A percentile compares a stretch with the other conserved stretches of the same genome.
phyloP scores from a whole-genome alignment of 225 moss, liverwort and hornwort species.

The Rhytidiadelphus loreus region DNA sequence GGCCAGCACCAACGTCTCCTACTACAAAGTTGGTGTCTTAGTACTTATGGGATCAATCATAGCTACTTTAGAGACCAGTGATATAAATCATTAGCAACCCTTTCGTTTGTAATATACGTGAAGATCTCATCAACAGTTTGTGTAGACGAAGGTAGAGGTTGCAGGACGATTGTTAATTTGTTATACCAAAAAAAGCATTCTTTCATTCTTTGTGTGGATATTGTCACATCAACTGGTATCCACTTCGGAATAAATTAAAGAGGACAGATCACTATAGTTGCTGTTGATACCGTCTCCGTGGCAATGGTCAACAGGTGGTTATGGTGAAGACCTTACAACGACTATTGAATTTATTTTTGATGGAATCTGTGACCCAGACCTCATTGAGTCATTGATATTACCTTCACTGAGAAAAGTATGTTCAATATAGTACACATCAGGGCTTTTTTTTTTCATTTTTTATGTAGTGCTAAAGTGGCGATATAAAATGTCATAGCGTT shows the following conservation, averaged over 20 bases:
- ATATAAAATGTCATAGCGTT: too few relatives aligned
- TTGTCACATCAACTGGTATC: background rate
- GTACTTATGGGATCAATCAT: background rate
- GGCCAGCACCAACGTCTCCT: slow-evolving; percentile 28
- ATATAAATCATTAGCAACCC: background rate
- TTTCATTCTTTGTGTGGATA: slow-evolving; percentile 14
- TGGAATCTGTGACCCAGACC: too few relatives aligned
- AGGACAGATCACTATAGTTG: background rate
- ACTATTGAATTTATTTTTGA: too few relatives aligned
- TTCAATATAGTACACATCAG: too few relatives aligned
- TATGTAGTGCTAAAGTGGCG: too few relatives aligned
- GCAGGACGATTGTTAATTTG: background rate
- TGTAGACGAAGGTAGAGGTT: background rate
- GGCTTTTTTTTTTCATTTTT: too few relatives aligned
- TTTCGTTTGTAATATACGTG: slow-evolving; percentile 10
- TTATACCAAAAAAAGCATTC: background rate
- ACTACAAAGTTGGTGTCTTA: background rate
- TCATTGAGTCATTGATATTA: too few relatives aligned
- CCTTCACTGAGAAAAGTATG: too few relatives aligned
- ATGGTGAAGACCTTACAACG: background rate
- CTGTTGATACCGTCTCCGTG: background rate
- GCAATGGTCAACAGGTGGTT: background rate
- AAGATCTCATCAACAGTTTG: background rate
- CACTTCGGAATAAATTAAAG: background rate
- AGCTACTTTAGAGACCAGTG: background rate